Evolutionary conservation across 768 basidiomycete genomes (phyloP), one percentile per base, ranked within the genome.

Genomic region (Leccinum olivaceopallidum): DNA sequence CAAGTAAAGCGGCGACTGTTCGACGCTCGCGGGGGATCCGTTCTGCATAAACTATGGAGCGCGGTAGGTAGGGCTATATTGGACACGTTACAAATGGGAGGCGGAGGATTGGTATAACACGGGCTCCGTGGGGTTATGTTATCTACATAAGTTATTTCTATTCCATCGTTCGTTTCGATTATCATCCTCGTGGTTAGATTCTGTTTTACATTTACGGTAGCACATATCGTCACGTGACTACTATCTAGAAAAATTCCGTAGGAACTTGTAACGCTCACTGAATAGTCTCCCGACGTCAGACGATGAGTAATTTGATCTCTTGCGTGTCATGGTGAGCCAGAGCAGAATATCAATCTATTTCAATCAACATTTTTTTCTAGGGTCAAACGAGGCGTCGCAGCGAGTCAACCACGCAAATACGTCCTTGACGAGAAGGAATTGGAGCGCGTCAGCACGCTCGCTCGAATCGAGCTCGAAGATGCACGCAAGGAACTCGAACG

Each of bases 371-470:
- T 5, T 13, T 59, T 62, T 60, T 16, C 5, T 34, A 87, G 86
- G 94, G 89, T 97, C 28, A 86, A 86, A 63, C 83, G 90, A 56
- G 95, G 97, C 9, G 84, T 86, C 18, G 79, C 95, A 3, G 78
- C 81, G 4, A 81, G 81, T 51, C 83, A 94, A 65, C 96, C 97
- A 2, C 76, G 79, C 69, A 94, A 91, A 78, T 98, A 98, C 74
- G 82, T 90, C 55, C 85, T 98, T 32, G 94, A 97, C 69, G 92
- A 95, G 69, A 78, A 84, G 55, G 97, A 99, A 75, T 80, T 98
- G 13, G 86, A 90, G 69, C 86, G 97, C 26, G 92, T 98, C 54
- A 94, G 93, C 65, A 81, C 88, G 22, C 82, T 99, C 26, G 94
- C 95, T 14, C 78, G 86, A 56, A 90, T 94, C 59, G 90, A 95